phyloP scores from a whole-genome alignment of 2,329 filamentous ascomycete genomes.

The Exophiala sp. region DNA sequence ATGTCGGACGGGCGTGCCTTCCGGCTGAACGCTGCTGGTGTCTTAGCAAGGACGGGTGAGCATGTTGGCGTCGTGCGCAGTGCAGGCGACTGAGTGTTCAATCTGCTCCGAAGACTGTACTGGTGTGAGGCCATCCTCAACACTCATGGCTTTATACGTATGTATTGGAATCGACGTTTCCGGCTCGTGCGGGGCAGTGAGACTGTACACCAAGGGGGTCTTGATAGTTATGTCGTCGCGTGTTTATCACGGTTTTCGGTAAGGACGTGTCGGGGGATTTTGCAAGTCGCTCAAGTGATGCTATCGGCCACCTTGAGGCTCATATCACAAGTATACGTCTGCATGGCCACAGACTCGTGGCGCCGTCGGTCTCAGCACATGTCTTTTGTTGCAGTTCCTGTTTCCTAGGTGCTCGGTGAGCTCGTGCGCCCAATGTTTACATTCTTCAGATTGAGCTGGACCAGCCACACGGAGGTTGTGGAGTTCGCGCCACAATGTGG shows the following conservation, averaged over 20 bases:
- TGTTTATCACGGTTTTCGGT: neutral
- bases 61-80: constrained; percentile 19
- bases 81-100: constrained; percentile 21
- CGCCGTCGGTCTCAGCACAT: neutral
- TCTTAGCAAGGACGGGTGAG: constrained; percentile 15
- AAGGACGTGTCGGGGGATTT: neutral
- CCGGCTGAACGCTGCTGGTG: constrained; percentile 8
- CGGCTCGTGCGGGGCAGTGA: neutral
- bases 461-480: neutral
- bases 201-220: too few species aligned
- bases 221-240: neutral
- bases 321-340: neutral
- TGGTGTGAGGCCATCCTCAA: constrained; percentile 25
- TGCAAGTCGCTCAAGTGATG: neutral
- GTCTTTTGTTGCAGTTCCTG: neutral
- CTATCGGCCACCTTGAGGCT: neutral
- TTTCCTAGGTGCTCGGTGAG: neutral
- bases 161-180: neutral
- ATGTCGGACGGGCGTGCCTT: constrained; percentile 20
- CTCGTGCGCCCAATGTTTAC: constrained; percentile 2
- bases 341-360: neutral
- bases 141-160: constrained; percentile 4
- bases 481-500: neutral
- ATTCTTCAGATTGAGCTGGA: neutral
- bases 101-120: constrained; percentile 27